phyloP scores from a whole-genome alignment of 768 basidiomycete genomes.

The Psilocybe azurescens region DNA sequence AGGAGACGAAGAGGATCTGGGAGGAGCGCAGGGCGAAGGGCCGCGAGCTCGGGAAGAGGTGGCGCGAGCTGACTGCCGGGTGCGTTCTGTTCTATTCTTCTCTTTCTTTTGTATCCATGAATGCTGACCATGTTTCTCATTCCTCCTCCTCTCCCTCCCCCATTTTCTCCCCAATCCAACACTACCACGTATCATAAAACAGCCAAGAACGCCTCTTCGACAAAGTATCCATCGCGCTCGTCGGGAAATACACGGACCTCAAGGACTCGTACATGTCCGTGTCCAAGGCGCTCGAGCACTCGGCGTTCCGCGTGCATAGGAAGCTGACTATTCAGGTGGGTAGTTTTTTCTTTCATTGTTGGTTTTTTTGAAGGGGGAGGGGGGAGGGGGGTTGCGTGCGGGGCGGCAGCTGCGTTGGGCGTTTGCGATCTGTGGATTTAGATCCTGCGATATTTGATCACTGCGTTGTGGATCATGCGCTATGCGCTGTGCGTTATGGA shows the following conservation, averaged over 20 bases:
- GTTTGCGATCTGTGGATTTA: too few species aligned
- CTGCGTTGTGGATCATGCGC: too few species aligned
- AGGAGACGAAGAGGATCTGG: slow-evolving; percentile 36
- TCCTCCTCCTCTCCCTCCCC: background rate
- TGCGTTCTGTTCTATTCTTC: slow-evolving; percentile 36
- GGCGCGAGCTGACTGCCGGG: slow-evolving; percentile 87
- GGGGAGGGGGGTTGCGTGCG: too few species aligned
- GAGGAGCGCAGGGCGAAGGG: slow-evolving; percentile 67
- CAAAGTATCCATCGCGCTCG: slow-evolving; percentile 85
- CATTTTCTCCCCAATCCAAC: background rate
- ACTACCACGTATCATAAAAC: background rate
- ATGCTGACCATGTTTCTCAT: slow-evolving; percentile 6
- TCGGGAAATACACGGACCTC: slow-evolving; percentile 96
- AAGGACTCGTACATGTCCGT: slow-evolving; percentile 99
- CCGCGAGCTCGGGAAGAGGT: slow-evolving; percentile 65
- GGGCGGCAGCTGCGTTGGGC: too few species aligned
- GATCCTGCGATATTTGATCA: too few species aligned
- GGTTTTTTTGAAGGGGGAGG: background rate
- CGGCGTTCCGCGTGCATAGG: slow-evolving; percentile 88
- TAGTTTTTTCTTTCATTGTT: slow-evolving; percentile 7
- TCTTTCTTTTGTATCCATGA: background rate
- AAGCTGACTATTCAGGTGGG: slow-evolving; percentile 82
- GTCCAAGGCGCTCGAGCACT: slow-evolving; percentile 95
- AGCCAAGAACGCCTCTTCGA: slow-evolving; percentile 97
- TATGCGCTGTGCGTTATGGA: too few species aligned